Base-by-base conservation (phyloP, 306 rosid genomes). In the Fragaria ananassa region DNA sequence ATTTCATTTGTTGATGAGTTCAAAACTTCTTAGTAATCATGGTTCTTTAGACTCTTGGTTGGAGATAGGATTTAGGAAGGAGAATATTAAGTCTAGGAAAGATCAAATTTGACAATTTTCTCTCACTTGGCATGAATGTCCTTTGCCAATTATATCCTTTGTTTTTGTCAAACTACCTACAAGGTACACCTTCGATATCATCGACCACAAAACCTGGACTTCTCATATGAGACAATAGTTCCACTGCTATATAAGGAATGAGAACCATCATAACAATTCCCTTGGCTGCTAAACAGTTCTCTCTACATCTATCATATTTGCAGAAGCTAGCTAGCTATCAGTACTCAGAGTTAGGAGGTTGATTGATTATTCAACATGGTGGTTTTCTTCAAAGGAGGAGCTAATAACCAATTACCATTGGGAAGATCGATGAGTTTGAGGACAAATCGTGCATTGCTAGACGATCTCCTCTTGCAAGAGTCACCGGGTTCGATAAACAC, bases 401-500 rank as follows among this genome's bases (percentile, higher is more conserved):
- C 10, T n/a, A 10, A 10, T 19, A 21, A 35, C 47, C 13, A 10
- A 1, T 6, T 4, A 12, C 4, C 2, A 68, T 21, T 74, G 73
- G 49, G 15, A 31, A 76, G 61, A 57, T 60, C 76, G 14, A 35
- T 17, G 62, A 60, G 54, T 5, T 54, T 72, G 64, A 23, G 50
- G 23, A 71, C 27, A 19, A 56, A 10, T 25, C 39, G 29, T 18
- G 53, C 83, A 45, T 46, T 14, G 71, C 76, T 25, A 6, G 78
- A 60, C 15, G 83, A 74, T 76, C 21, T 47, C 71, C 64, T 49
- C 25, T 15, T 47, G 56, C 63, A 34, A 10, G 88, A 60, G 34
- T 62, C 80, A 8, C 68, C 71, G 23, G 69, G 72, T 46, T 70
- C 83, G 63, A 74, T 65, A 11, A 80, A 65, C 79, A 42, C 46